Base-by-base conservation (phyloP, 2,329 filamentous ascomycete species). In the Fusarium clavum region DNA sequence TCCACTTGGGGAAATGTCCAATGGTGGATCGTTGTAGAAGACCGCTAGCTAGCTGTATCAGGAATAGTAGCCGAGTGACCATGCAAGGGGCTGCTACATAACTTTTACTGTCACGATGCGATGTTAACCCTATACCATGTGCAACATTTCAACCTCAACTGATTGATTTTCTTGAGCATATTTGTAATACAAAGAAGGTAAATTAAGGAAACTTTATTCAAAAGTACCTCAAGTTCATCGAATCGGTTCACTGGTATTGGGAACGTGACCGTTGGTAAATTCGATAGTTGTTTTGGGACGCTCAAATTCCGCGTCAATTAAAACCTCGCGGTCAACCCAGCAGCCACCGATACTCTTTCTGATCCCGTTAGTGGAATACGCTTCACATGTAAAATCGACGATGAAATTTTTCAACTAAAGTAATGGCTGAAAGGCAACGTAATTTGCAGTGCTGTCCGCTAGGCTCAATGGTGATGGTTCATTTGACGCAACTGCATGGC, bases 381-480 rank as follows among this genome's bases (percentile, higher is more conserved):
- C 34, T 38, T 18, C 18, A 11, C 16, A 11, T 11, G 16, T 6
- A 4, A 1, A n/a, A n/a, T 38, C 9, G 34, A n/a, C 16, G 34
- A n/a, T 38, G 18, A 11, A 18, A n/a, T 18, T 38, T 18, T 9
- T 18, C 32, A 6, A 10, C 16, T 5, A 18, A 38, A 18, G 10
- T 1, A n/a, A 11, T 18, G 16, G 2, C 16, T 11, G 16, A n/a
- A 38, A n/a, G 9, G 16, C 18, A n/a, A n/a, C 18, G 0, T 3
- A 38, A 10, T 11, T 38, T n/a, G 16, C 1, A 38, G 16, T 10
- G 16, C 18, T 38, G 34, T 12, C 18, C 2, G 34, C 6, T 38
- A 1, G 12, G 34, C 34, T 12, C 18, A 7, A 38, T 38, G 6
- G 11, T 30, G 12, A 14, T 14, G 1, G 3, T 8, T 12, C 6